These are phyloP conservation scores for Aegle marmelos DNA, from an alignment of 345 rosid genomes.

Conservation along the genomic window DNA sequence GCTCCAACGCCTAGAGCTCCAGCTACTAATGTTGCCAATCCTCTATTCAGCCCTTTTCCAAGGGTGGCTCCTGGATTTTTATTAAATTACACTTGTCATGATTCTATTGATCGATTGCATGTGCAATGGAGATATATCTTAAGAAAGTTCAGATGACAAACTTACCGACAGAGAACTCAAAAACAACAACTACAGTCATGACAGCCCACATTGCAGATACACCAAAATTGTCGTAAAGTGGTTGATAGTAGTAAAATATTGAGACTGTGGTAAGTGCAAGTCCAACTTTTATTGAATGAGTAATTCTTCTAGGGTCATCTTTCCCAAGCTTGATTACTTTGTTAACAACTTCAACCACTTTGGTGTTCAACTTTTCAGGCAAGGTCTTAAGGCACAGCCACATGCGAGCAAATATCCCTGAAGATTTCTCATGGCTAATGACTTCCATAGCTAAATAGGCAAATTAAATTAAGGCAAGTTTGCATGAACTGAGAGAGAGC, in stretches of 20 bases:
- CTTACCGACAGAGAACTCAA: constrained; percentile 77
- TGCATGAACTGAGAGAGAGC: neutral
- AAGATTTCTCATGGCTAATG: neutral
- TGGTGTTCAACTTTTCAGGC: constrained; percentile 9
- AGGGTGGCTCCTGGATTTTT: constrained; percentile 44
- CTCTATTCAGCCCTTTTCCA: constrained; percentile 68
- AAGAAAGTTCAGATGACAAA: neutral
- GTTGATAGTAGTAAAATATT: constrained; percentile 51
- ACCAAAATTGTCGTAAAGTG: constrained; percentile 62
- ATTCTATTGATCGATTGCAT: too few relatives aligned
- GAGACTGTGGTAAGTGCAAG: constrained; percentile 64
- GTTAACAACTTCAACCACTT: constrained; percentile 14
- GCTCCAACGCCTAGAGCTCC: constrained; percentile 67
- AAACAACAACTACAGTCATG: constrained; percentile 78
- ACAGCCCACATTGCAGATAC: constrained; percentile 83
- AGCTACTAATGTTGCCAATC: constrained; percentile 60
- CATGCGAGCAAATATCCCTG: neutral
- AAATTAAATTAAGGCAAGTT: neutral
- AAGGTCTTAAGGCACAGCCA: constrained; percentile 16
- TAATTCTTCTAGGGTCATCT: constrained; percentile 70
- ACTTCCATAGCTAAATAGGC: constrained; percentile 16
- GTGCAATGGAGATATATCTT: neutral
- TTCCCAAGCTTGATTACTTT: constrained; percentile 37
- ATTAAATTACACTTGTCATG: too few relatives aligned
- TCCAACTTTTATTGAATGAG: constrained; percentile 74